These are phyloP conservation scores for Ganoderma meredithae DNA, from an alignment of 1,284 basidiomycete species.

Conservation along the genomic window DNA sequence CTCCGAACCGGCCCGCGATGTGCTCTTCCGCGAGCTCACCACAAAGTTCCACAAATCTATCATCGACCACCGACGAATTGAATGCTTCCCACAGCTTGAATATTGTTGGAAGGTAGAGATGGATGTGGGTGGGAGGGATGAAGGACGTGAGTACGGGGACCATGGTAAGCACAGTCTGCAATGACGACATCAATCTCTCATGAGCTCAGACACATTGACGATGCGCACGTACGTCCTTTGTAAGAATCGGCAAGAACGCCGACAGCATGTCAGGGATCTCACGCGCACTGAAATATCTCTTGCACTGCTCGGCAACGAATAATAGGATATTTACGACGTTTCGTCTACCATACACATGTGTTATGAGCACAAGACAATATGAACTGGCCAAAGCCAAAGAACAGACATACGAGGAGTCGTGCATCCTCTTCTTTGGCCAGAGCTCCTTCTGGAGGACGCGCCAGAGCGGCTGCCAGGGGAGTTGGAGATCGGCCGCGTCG, in stretches of 20 bases:
- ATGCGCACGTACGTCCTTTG: constrained; percentile 60
- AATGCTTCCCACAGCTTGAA: constrained; percentile 90
- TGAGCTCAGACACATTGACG: background rate
- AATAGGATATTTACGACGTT: constrained; percentile 75
- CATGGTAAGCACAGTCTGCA: constrained; percentile 69
- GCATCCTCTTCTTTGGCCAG: constrained; percentile 71
- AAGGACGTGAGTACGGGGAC: constrained; percentile 80
- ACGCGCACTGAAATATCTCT: constrained; percentile 70
- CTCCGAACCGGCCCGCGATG: constrained; percentile 64
- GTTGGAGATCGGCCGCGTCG: constrained; percentile 71
- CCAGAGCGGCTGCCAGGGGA: constrained; percentile 82
- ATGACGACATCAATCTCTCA: constrained; percentile 20
- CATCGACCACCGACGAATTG: constrained; percentile 83
- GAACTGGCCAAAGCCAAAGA: background rate
- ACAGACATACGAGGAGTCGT: constrained; percentile 53
- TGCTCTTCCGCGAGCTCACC: constrained; percentile 83
- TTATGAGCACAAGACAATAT: background rate
- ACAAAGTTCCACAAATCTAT: constrained; percentile 85
- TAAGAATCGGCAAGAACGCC: constrained; percentile 72
- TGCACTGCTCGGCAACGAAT: constrained; percentile 75
- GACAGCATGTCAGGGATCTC: constrained; percentile 80
- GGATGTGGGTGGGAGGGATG: constrained; percentile 72
- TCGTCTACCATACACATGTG: constrained; percentile 47
- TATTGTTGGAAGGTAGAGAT: constrained; percentile 75
- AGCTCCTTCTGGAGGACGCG: constrained; percentile 74